Conservation (phyloP, 164 flowering plant species). For the Berberis vulgaris region DNA sequence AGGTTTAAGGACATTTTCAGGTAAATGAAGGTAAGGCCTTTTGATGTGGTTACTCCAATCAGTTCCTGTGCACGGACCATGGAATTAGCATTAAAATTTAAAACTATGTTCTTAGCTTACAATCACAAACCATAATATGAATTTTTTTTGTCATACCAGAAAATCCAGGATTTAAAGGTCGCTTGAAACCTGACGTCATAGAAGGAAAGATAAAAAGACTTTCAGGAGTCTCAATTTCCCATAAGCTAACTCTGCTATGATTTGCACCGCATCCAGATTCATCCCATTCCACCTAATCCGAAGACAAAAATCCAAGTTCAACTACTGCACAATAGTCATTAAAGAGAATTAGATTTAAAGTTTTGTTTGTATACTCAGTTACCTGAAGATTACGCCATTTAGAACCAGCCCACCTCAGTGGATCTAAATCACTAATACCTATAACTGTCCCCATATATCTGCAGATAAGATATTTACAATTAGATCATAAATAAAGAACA, state of each 20-base stretch:
- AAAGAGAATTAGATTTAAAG: too few species aligned
- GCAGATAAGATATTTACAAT: constrained; percentile 9
- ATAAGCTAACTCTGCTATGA: constrained; percentile 70
- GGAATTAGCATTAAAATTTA: neutral
- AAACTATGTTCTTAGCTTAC: neutral
- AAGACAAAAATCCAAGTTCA: neutral
- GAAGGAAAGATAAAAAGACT: constrained; percentile 85
- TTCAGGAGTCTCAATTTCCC: constrained; percentile 98
- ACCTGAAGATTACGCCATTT: constrained; percentile 99
- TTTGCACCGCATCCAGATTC: constrained; percentile 83
- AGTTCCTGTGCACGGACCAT: constrained; percentile 36
- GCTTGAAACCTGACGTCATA: constrained; percentile 65
- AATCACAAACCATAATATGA: neutral
- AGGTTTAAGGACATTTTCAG: constrained; percentile 50
- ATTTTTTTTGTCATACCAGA: constrained; percentile 37
- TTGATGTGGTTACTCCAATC: constrained; percentile 62
- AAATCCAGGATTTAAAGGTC: constrained; percentile 51
- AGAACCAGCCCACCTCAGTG: constrained; percentile 90
- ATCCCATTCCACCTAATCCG: constrained; percentile 93
- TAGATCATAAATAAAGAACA: too few species aligned
- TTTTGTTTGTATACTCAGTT: neutral
- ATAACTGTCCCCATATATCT: constrained; percentile 95
- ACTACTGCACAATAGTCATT: too few species aligned
- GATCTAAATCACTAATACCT: constrained; percentile 80
- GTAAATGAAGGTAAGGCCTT: constrained; percentile 41